Conservation (phyloP, 495 filamentous ascomycete genomes). For the Trichoderma asperelloides region DNA sequence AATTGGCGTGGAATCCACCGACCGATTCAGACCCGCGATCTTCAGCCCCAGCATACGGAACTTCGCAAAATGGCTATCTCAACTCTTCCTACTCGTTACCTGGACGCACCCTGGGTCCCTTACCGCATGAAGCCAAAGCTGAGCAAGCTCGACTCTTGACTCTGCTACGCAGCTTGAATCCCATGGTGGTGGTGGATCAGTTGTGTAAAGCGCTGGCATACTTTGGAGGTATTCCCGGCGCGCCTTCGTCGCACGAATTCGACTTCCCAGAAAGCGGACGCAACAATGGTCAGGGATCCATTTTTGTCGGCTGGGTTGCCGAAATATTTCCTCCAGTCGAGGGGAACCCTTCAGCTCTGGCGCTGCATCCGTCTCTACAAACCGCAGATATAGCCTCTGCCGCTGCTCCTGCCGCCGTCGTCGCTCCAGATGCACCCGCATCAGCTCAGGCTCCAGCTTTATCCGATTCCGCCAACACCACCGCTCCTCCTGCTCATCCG, state of each 20-base stretch:
- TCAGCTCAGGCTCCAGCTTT: background rate
- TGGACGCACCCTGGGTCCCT: conserved; percentile 23
- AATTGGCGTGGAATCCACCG: conserved; percentile 24
- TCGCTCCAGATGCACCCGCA: background rate
- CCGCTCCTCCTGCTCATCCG: background rate
- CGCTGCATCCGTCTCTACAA: background rate
- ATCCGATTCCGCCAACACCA: background rate
- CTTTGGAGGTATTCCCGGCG: conserved; percentile 48
- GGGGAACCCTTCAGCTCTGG: background rate
- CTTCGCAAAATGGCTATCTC: background rate
- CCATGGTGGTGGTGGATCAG: conserved; percentile 45
- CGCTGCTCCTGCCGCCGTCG: background rate
- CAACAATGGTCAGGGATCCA: conserved; percentile 42
- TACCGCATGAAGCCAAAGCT: conserved; percentile 40
- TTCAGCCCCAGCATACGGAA: background rate
- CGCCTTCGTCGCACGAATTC: conserved; percentile 41
- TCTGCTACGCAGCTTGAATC: conserved; percentile 41
- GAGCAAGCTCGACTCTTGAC: conserved; percentile 48
- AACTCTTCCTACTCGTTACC: background rate
- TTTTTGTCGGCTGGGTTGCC: conserved; percentile 49
- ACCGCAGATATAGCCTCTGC: background rate
- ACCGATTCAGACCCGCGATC: conserved; percentile 13
- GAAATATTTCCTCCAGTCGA: conserved; percentile 41
- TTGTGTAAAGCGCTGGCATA: conserved; percentile 49
- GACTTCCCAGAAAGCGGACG: conserved; percentile 45